Conservation (phyloP, 2,329 filamentous ascomycete species). For the Stylonectria norvegica region DNA sequence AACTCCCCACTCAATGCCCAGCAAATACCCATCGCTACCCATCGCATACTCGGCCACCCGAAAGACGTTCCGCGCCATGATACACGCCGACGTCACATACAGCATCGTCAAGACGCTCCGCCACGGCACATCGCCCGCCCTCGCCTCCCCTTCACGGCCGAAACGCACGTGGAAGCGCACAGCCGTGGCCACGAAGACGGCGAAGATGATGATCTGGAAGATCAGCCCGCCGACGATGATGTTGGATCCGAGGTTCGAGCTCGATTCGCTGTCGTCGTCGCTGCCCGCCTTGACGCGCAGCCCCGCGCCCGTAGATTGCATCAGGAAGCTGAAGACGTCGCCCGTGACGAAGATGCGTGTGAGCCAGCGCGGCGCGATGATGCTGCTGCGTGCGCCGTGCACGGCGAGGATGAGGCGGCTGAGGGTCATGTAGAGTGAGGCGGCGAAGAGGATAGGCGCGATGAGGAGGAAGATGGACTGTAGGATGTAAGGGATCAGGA, state of each 20-base stretch:
- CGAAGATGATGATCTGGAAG: slow-evolving; percentile 54
- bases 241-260: slow-evolving; percentile 37
- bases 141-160: background rate
- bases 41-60: slow-evolving; percentile 8
- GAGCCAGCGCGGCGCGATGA: slow-evolving; percentile 24
- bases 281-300: slow-evolving; percentile 24
- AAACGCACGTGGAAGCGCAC: slow-evolving; percentile 40
- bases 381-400: slow-evolving; percentile 19
- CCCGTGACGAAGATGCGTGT: slow-evolving; percentile 32
- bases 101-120: slow-evolving; percentile 32
- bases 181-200: slow-evolving; percentile 47
- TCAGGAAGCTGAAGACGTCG: slow-evolving; percentile 28
- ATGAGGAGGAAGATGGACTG: slow-evolving; percentile 39
- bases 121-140: slow-evolving; percentile 29
- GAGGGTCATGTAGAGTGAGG: slow-evolving; percentile 45
- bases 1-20: slow-evolving; percentile 6
- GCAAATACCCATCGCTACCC: slow-evolving; percentile 8
- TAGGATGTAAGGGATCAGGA: slow-evolving; percentile 38
- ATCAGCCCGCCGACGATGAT: slow-evolving; percentile 52
- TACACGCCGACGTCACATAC: slow-evolving; percentile 35
- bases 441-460: slow-evolving; percentile 44
- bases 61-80: slow-evolving; percentile 32
- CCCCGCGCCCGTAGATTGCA: slow-evolving; percentile 31
- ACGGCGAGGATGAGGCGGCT: slow-evolving; percentile 34
- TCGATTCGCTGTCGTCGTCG: slow-evolving; percentile 7